These are phyloP conservation scores for Ophiorrhiza pumila DNA, from an alignment of 257 asterid species.

Conservation along the genomic window DNA sequence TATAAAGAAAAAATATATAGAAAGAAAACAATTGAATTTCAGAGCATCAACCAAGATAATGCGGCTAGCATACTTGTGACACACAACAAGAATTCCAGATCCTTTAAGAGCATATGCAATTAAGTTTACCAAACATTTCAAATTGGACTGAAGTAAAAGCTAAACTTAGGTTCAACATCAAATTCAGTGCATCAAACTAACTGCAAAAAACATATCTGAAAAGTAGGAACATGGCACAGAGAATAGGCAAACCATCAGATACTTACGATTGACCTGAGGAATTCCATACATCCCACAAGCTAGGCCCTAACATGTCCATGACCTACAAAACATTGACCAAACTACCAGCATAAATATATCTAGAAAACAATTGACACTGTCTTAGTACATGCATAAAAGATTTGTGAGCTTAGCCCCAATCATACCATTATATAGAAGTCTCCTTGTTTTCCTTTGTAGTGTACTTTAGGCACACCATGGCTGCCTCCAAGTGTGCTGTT, in stretches of 20 bases:
- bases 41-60: not conserved
- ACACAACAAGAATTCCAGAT: not conserved
- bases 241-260: not conserved
- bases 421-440: constrained; percentile 49
- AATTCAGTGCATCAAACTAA: not conserved
- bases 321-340: constrained; percentile 31
- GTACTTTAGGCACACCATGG: constrained; percentile 47
- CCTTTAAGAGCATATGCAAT: not conserved
- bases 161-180: not conserved
- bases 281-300: constrained; percentile 57
- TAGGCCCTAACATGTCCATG: constrained; percentile 55
- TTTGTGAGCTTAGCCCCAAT: not conserved
- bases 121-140: not conserved
- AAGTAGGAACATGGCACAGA: not conserved
- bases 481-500: constrained; percentile 47
- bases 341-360: not conserved
- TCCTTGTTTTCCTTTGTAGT: constrained; percentile 45
- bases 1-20: not conserved
- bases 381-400: not conserved
- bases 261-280: constrained; percentile 51
- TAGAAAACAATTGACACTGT: not conserved
- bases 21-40: not conserved
- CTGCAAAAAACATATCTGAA: not conserved
- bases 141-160: not conserved
- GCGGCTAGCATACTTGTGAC: not conserved